Evolutionary conservation across 164 flowering plant genomes (phyloP).

Genomic region (Stephania yunnanensis): DNA sequence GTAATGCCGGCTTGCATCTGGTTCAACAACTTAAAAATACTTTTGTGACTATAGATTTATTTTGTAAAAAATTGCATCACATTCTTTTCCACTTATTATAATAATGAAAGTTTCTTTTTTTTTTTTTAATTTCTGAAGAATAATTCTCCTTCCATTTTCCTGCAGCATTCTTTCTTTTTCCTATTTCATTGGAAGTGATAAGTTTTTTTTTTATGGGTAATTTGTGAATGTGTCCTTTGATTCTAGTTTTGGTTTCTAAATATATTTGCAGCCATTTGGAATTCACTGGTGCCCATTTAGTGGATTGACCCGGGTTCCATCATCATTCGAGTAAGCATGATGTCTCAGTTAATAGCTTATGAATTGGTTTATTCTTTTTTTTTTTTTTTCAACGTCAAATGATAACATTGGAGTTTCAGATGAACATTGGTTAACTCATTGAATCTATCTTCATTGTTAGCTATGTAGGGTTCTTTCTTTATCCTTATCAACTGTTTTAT

Average conservation of each 20-base stretch:
- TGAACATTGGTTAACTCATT: neutral
- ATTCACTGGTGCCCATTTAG: conserved; percentile 60
- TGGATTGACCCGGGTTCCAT: conserved; percentile 31
- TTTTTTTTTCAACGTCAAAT: neutral
- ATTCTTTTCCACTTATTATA: neutral
- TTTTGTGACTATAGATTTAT: neutral
- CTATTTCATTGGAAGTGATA: neutral
- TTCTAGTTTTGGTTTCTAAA: conserved; percentile 3
- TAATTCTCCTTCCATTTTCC: neutral
- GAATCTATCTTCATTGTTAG: neutral
- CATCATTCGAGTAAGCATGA: conserved; percentile 47
- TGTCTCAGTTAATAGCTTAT: neutral
- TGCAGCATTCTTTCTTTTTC: neutral
- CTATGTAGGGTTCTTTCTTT: neutral
- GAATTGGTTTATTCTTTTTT: neutral
- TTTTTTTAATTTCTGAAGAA: no score
- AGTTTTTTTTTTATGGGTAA: no score
- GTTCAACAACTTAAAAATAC: neutral
- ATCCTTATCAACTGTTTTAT: no score
- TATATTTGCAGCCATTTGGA: conserved; percentile 44
- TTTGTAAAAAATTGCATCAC: neutral
- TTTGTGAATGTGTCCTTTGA: neutral
- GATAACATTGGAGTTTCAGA: neutral
- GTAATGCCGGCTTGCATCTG: neutral
- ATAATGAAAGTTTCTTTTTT: no score